A percentile compares a stretch with the other conserved stretches of the same genome.
Evolutionary conservation across 2,329 filamentous ascomycete species (phyloP).

Genomic region (Pseudogymnoascus destructans): DNA sequence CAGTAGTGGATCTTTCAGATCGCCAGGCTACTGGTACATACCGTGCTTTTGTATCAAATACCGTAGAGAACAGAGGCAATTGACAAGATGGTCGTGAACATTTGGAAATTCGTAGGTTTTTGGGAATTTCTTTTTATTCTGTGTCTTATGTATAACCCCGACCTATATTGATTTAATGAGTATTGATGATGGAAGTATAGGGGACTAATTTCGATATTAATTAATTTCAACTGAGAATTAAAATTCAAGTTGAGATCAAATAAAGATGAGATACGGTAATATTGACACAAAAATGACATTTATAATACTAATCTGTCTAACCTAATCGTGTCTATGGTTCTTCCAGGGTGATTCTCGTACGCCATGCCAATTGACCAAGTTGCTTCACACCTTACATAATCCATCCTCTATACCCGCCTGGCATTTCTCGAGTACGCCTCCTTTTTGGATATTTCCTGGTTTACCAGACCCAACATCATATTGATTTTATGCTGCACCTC

Average conservation of each 20-base stretch:
- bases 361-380: background rate
- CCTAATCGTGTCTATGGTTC: background rate
- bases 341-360: background rate
- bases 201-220: background rate
- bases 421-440: background rate
- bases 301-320: background rate
- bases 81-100: background rate
- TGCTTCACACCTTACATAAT: background rate
- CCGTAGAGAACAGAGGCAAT: background rate
- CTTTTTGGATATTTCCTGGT: background rate
- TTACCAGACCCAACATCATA: slow-evolving; percentile 45
- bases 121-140: background rate
- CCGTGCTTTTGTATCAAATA: background rate
- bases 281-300: background rate
- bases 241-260: background rate
- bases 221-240: background rate
- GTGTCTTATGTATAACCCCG: background rate
- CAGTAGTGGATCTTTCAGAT: background rate
- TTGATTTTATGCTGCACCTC: slow-evolving; percentile 39
- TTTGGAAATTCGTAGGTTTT: background rate
- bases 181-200: too few relatives aligned
- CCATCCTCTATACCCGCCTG: background rate
- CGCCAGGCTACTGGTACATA: background rate
- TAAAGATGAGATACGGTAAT: background rate
- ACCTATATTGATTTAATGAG: too few relatives aligned